Percentiles rank a stretch among this genome's conserved stretches.
Evolutionary conservation across 306 rosid species (phyloP).

Genomic region (Prunus mira): DNA sequence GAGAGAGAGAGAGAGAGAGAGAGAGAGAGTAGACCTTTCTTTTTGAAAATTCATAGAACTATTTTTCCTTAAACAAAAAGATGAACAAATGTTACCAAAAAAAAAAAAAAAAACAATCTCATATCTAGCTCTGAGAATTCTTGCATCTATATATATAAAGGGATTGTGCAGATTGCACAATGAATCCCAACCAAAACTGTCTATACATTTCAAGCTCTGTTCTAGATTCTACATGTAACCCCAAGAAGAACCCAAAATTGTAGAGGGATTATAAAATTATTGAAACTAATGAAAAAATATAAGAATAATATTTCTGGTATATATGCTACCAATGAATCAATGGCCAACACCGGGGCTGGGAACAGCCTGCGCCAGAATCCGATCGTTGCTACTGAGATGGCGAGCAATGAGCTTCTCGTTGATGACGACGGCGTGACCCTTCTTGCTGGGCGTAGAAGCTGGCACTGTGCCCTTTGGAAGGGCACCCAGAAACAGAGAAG

Average conservation of each 20-base stretch:
- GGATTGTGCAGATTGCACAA: background rate
- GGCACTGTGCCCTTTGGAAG: constrained; percentile 86
- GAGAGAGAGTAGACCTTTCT: background rate
- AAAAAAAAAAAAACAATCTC: too few species aligned
- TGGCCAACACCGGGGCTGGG: constrained; percentile 94
- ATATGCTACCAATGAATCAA: constrained; percentile 3
- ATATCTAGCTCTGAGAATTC: too few species aligned
- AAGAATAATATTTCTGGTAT: background rate
- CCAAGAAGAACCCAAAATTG: constrained; percentile 17
- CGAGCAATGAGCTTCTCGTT: constrained; percentile 64
- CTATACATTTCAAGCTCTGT: constrained; percentile 28
- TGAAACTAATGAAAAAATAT: constrained; percentile 14
- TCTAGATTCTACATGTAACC: constrained; percentile 10
- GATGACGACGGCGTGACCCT: constrained; percentile 50
- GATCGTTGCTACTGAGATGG: constrained; percentile 48
- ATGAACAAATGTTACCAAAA: too few species aligned
- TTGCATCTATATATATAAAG: constrained; percentile 2
- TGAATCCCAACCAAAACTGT: constrained; percentile 23
- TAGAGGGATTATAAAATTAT: background rate
- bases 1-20: too few species aligned
- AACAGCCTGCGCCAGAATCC: constrained; percentile 47
- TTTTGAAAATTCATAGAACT: background rate
- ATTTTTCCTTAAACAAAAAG: background rate
- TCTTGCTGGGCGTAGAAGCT: constrained; percentile 67
- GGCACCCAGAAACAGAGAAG: constrained; percentile 43